Base-by-base conservation (phyloP, 2,329 filamentous ascomycete genomes). In the Tolypocladium endophyticum region DNA sequence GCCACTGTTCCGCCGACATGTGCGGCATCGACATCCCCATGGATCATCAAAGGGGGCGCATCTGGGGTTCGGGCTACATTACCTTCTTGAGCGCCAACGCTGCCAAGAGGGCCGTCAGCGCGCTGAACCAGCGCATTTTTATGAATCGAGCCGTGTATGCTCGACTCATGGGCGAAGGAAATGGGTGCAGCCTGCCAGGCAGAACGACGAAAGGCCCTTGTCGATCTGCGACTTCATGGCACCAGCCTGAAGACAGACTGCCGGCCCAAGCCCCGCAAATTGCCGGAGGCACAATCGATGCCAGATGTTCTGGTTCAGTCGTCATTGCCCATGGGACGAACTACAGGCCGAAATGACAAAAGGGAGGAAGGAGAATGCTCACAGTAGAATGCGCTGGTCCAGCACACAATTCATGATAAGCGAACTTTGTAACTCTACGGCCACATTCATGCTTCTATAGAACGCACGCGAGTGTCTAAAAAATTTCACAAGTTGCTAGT, bases 11-110 rank as follows among this genome's bases (percentile, higher is more conserved):
- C 2, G 36, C 45, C 14, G 62, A 63, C n/a, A 66, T 72, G 30
- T 56, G 56, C 20, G 56, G 54, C n/a, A 63, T 73, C 28, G 62
- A 71, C 9, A 62, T 71, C 6, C 70, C 71, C 11, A 54, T 62
- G 23, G 65, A 63, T 23, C 60, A 56, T 41, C 58, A 61, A 35
- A 68, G 63, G 52, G 64, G 55, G 6, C 65, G 65, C 14, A 64
- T 69, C 16, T 66, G 66, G 20, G 70, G 70, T 8, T 64, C 69
- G 43, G 68, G 64, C 39, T 61, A 66, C n/a, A 60, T 71, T 28
- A 61, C 64, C 9, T 64, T 73, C 25, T 59, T 65, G 33, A 65
- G 59, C 43, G 28, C 62, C 4, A 43, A 53, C 3, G 65, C 68
- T 2, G 67, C 70, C 8, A 45, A 56, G n/a, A 62, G 58, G 16